Evolutionary conservation across 2,329 filamentous ascomycete genomes (phyloP).

Genomic region (Pseudogymnoascus pannorum): DNA sequence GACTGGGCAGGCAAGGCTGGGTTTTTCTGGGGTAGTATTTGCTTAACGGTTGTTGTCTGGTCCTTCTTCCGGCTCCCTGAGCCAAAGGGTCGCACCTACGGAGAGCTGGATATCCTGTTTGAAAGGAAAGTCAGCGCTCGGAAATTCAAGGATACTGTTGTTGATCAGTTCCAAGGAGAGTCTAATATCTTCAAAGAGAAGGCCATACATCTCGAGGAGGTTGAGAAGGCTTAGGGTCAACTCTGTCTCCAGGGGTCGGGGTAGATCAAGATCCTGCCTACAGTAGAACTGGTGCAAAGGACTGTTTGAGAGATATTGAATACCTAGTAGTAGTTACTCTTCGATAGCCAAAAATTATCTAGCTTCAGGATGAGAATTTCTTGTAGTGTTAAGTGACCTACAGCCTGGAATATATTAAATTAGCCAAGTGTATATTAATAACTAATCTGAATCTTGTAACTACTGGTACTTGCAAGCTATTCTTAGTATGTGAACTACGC

Average conservation of each 20-base stretch:
- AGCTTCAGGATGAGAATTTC: background rate
- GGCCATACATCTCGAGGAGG: slow-evolving; percentile 23
- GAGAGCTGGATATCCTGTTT: slow-evolving; percentile 77
- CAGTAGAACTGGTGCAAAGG: background rate
- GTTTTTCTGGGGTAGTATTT: slow-evolving; percentile 81
- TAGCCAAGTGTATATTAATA: background rate
- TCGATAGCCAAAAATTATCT: background rate
- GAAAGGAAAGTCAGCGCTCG: slow-evolving; percentile 50
- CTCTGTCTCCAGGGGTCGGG: background rate
- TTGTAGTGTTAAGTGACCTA: background rate
- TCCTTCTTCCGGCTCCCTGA: slow-evolving; percentile 78
- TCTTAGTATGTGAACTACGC: background rate
- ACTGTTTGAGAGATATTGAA: background rate
- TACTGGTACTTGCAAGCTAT: background rate
- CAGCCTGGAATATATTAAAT: background rate
- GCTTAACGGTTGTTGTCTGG: slow-evolving; percentile 74
- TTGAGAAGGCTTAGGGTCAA: slow-evolving; percentile 28
- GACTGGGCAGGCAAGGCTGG: slow-evolving; percentile 78
- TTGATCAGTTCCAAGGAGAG: slow-evolving; percentile 49
- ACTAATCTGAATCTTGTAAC: too few species aligned
- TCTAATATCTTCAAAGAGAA: slow-evolving; percentile 24
- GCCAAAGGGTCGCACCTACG: slow-evolving; percentile 70
- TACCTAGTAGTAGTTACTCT: background rate
- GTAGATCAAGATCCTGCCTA: background rate
- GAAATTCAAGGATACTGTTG: slow-evolving; percentile 45